Evolutionary conservation across 495 filamentous ascomycete genomes (phyloP), one percentile per base, ranked within the genome.

Genomic region (Delitschia confertaspora): DNA sequence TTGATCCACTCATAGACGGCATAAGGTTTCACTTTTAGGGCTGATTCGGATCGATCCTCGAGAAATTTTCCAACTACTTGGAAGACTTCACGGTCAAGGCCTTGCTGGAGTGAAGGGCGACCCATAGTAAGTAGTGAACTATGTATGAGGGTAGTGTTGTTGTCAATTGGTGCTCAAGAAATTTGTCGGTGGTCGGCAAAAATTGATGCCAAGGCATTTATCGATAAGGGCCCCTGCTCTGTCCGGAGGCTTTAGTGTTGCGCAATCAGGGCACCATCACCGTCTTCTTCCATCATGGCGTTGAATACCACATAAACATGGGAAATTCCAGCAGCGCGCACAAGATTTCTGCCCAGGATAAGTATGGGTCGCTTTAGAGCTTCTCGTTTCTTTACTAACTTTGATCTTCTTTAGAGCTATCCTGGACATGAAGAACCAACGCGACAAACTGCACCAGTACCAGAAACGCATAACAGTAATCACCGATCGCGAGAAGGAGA

Each of bases 381-480:
- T 45, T 25, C 21, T 29, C 27, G 22, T 14, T 22, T 13, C 18
- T 20, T 27, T 31, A 31, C 18, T 36, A 37, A 31, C 33, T 19
- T 39, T 31, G 22, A 24, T 29, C 16, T n/a, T n/a, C n/a, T n/a
- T n/a, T 60, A 89, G 83, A 58, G 91, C 91, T 25, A 95, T 96
- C 62, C 81, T 95, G 45, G 87, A 96, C 67, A 79, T 98, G 61
- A 96, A 96, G 64, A 83, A 79, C 67, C 93, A 98, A 66, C 88
- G 91, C 60, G 91, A 98, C 72, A 88, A 84, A 56, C 84, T 96
- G 1, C 86, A 88, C 50, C 84, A 93, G 56, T 95, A 98, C 66
- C 87, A 93, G 61, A 79, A 80, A 47, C 83, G 83, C 51, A 89
- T 98, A 58, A 78, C 78, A 22, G 69, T 82, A 38, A 75, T 98